Base-by-base conservation (phyloP, 1,139 yeast genomes). In the Magnusiomyces tetraspermus region DNA sequence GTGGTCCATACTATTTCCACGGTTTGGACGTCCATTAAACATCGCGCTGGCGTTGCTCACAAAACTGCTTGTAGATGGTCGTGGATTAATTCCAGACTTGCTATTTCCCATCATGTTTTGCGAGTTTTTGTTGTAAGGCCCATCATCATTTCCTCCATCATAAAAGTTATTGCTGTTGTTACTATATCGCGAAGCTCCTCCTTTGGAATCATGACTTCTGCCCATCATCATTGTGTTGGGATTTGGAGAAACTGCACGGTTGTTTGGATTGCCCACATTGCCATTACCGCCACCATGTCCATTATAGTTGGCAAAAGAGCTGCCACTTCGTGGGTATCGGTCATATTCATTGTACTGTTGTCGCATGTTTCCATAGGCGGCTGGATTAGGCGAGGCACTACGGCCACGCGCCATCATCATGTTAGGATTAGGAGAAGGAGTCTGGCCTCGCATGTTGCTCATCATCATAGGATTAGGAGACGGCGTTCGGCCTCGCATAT, bases 371-470 rank as follows among this genome's bases (percentile, higher is more conserved):
- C 42, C 42, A 38, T 38, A 17, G 33, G 42, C 48, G 37, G 42
- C 48, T 6, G 63, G 63, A 31, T 51, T 51, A 1, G 63, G 62
- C 17, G 63, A 60, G 3, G 56, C 56, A 2, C 61, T 46, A 15
- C 63, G 37, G 26, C 51, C 47, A 17, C 43, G 51, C 47, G 41
- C 44, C 43, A 41, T 41, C 38, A 40, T n/a, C n/a, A n/a, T n/a
- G n/a, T n/a, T n/a, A 19, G 57, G 57, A 23, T 49, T 50, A 1
- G 58, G 58, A 15, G 57, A 55, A 2, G 51, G 51, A 15, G 53
- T 45, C 13, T 55, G 36, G 21, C 52, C 23, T 31, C 48, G 46
- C 44, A 31, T 40, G n/a, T n/a, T n/a, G n/a, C n/a, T n/a, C 40
- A 38, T 38, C 40, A 42, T 46, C 21, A 30, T 42, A 19, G 57